These are phyloP conservation scores for Neofusicoccum umdonicola DNA, from an alignment of 2,329 filamentous ascomycete species.

Conservation along the genomic window DNA sequence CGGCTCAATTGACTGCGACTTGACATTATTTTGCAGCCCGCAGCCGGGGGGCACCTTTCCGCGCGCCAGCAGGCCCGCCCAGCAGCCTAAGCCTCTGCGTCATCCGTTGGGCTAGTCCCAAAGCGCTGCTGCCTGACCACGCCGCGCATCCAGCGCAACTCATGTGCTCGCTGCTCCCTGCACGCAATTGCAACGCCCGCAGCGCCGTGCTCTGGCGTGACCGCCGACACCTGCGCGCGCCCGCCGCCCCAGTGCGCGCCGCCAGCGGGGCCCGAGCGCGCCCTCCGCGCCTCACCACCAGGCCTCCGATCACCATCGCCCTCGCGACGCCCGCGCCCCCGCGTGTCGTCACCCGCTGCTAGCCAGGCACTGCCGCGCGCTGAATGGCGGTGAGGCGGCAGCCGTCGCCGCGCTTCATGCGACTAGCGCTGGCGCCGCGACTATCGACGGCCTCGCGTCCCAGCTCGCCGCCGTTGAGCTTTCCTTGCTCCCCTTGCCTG, in stretches of 20 bases:
- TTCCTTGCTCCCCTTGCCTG: neutral
- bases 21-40: neutral
- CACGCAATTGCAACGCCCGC: slow-evolving; percentile 12
- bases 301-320: neutral
- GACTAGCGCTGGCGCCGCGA: neutral
- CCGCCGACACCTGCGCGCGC: neutral
- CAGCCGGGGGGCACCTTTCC: neutral
- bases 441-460: neutral
- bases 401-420: slow-evolving; percentile 1
- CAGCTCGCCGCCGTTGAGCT: neutral
- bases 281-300: neutral
- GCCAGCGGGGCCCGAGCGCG: neutral
- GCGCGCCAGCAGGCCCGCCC: neutral
- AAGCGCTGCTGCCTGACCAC: slow-evolving; percentile 9
- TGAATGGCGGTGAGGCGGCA: slow-evolving; percentile 5
- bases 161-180: slow-evolving; percentile 10
- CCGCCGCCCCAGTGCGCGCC: neutral
- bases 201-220: neutral
- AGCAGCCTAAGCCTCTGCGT: neutral
- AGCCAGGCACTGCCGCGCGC: slow-evolving; percentile 10
- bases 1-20: slow-evolving; percentile 9
- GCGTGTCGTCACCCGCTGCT: neutral
- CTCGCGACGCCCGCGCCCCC: neutral
- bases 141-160: slow-evolving; percentile 4
- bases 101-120: slow-evolving; percentile 10